Evolutionary conservation across 192 early-diverging fungal genomes (phyloP).

Genomic region (Coemansia sp.): DNA sequence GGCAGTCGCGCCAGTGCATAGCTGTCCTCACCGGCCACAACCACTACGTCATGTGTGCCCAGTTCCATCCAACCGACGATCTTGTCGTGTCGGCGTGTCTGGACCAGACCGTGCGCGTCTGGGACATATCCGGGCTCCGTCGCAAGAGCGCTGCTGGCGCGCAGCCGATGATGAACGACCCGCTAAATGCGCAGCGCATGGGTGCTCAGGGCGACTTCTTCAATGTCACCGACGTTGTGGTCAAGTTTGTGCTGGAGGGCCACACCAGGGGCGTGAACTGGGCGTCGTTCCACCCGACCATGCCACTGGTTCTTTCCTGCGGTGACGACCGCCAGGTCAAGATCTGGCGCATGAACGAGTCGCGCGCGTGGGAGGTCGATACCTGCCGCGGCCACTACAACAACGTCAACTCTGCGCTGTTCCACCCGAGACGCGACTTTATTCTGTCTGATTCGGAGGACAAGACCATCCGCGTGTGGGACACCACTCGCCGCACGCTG

Average conservation of each 20-base stretch:
- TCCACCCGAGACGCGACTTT: constrained; percentile 95
- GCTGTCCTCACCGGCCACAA: constrained; percentile 97
- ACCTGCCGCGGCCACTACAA: constrained; percentile 98
- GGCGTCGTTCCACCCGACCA: constrained; percentile 94
- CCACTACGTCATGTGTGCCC: constrained; percentile 98
- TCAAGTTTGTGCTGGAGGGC: constrained; percentile 98
- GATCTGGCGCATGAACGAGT: constrained; percentile 98
- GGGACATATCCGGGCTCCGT: constrained; percentile 92
- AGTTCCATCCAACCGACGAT: constrained; percentile 98
- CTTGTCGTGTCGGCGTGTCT: constrained; percentile 92
- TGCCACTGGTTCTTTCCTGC: constrained; percentile 94
- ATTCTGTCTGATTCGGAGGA: constrained; percentile 94
- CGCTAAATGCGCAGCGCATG: constrained; percentile 39
- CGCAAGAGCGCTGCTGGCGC: constrained; percentile 51
- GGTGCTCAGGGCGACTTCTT: constrained; percentile 89
- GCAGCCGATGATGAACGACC: constrained; percentile 40
- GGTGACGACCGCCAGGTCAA: constrained; percentile 98
- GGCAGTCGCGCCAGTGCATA: constrained; percentile 98
- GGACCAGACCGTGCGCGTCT: constrained; percentile 98
- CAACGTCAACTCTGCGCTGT: constrained; percentile 90
- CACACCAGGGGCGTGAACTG: constrained; percentile 98
- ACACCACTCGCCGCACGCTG: constrained; percentile 90
- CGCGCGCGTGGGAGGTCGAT: constrained; percentile 99
- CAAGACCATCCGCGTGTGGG: constrained; percentile 98
- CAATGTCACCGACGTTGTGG: constrained; percentile 92